These are phyloP conservation scores for Paramyrothecium sp. DNA, from an alignment of 2,329 filamentous ascomycete genomes.

Conservation along the genomic window DNA sequence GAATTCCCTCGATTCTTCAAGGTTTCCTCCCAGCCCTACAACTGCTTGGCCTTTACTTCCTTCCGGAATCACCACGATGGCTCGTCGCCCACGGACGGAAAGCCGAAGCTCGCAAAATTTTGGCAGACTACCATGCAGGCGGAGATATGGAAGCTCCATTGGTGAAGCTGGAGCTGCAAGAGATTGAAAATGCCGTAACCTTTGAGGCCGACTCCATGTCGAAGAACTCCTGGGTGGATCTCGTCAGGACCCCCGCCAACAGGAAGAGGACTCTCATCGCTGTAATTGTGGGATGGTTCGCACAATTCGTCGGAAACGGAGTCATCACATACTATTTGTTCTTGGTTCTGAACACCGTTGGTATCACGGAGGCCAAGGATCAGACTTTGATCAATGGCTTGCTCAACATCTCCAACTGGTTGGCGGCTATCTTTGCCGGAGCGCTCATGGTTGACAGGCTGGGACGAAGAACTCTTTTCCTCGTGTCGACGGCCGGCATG, in stretches of 20 bases:
- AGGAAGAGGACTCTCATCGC: constrained; percentile 15
- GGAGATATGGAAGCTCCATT: constrained; percentile 37
- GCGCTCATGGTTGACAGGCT: neutral
- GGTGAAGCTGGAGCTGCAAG: constrained; percentile 37
- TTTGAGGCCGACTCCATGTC: constrained; percentile 27
- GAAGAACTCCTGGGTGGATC: constrained; percentile 35
- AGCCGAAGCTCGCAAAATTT: constrained; percentile 33
- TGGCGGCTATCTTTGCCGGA: neutral
- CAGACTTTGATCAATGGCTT: neutral
- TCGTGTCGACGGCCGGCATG: neutral
- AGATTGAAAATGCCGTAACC: constrained; percentile 34
- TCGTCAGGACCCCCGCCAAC: constrained; percentile 33
- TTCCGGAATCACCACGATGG: constrained; percentile 25
- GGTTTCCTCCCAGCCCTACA: constrained; percentile 18
- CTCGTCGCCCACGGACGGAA: constrained; percentile 29
- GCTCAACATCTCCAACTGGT: constrained; percentile 1
- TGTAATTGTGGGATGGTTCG: constrained; percentile 1
- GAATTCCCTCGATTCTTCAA: constrained; percentile 23
- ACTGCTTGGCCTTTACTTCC: constrained; percentile 18
- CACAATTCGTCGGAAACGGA: neutral
- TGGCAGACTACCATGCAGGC: constrained; percentile 39
- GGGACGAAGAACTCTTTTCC: neutral
- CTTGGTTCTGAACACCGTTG: constrained; percentile 1
- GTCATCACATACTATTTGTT: constrained; percentile 1
- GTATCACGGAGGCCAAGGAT: neutral